Base-by-base conservation (phyloP, 2,329 filamentous ascomycete genomes). In the Laburnicola sp. region DNA sequence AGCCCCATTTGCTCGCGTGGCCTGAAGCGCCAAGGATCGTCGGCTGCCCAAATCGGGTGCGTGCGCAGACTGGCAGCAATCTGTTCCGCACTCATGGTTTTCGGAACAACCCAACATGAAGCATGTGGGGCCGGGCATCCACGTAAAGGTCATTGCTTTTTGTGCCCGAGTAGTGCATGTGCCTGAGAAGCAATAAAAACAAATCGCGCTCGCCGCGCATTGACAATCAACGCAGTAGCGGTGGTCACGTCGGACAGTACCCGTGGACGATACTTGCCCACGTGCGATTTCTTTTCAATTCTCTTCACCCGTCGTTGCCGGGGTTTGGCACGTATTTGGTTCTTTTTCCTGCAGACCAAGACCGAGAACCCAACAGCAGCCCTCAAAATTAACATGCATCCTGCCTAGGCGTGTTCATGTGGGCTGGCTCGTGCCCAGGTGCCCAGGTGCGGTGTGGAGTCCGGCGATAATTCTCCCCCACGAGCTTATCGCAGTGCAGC, bases 401-500 rank as follows among this genome's bases (percentile, higher is more conserved):
- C 48, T 16, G 21, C 54, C 53, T 35, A 50, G 54, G 47, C 37
- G 42, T 52, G 64, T 59, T 65, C 68, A 69, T 67, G 68, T 70
- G 68, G 48, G 42, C 64, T 65, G 48, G 56, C 59, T 61, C 57
- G 47, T 59, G 30, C 31, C 40, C 30, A 22, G 9, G 37, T 36
- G 35, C 23, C 41, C 43, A 34, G 34, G 27, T 11, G 52, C 63
- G 65, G 60, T 59, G 66, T 64, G 57, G 42, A 47, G 45, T 53
- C 47, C 50, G 46, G 54, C 53, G 55, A 46, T 53, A 60, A 50
- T 32, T 11, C 50, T 60, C 50, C 63, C 67, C 68, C 68, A 70
- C 69, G 68, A 69, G 67, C 68, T 69, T 68, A 69, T 71, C 63
- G 39, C 26, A 23, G 46, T 26, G 57, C 54, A 40, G 49, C 35